Conservation (phyloP, 176 grass and related monocot species). For the Avena eriantha region DNA sequence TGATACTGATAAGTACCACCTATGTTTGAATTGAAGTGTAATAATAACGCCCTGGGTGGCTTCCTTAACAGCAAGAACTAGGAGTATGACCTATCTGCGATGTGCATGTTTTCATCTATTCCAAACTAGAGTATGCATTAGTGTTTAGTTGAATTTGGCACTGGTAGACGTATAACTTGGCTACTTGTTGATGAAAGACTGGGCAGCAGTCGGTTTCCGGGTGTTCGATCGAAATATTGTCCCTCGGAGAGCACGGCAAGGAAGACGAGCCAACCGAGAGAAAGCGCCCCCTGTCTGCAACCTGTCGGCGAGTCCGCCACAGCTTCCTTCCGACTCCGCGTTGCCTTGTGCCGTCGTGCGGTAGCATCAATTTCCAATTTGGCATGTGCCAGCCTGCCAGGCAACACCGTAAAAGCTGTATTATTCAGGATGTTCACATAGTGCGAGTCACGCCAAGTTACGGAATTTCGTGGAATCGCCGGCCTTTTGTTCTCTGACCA, state of each 20-base stretch:
- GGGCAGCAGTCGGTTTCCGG: background rate
- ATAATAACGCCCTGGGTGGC: background rate
- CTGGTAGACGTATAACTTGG: background rate
- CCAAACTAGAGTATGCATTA: background rate
- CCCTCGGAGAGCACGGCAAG: background rate
- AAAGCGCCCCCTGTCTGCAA: constrained; percentile 1
- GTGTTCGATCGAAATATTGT: background rate
- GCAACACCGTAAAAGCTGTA: background rate
- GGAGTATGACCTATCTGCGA: background rate
- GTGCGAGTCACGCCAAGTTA: background rate
- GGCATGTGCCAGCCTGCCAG: background rate
- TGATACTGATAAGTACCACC: background rate
- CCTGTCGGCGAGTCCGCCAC: background rate
- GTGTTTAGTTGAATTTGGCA: background rate
- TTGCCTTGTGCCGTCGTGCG: background rate
- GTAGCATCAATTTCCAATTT: background rate
- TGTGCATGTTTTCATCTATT: background rate
- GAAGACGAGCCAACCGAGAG: background rate
- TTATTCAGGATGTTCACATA: background rate
- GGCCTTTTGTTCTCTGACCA: background rate
- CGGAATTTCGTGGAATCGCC: background rate
- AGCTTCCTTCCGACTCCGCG: constrained; percentile 3
- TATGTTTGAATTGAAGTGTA: background rate
- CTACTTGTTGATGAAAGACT: background rate
- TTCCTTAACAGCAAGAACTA: no score